A percentile compares a stretch with the other conserved stretches of the same genome.
These are phyloP conservation scores for Fusarium praegraminearum DNA, from an alignment of 2,329 filamentous ascomycete species.

Conservation along the genomic window DNA sequence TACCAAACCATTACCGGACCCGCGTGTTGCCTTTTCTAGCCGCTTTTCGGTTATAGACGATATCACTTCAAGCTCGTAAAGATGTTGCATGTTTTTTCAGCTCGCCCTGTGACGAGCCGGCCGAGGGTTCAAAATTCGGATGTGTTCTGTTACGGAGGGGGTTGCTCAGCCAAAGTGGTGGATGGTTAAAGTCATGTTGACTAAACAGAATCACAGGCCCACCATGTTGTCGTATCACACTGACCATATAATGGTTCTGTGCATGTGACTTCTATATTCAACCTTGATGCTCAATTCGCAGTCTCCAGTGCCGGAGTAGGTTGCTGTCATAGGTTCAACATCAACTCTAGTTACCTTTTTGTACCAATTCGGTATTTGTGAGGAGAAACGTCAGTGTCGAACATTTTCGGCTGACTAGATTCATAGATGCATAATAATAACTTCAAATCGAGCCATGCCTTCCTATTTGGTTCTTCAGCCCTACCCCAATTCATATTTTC, in stretches of 20 bases:
- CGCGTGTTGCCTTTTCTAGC: conserved; percentile 47
- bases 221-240: not conserved
- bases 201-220: not conserved
- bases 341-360: conserved; percentile 1
- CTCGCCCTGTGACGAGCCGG: conserved; percentile 32
- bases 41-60: conserved; percentile 31
- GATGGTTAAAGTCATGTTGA: not conserved
- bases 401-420: conserved; percentile 6
- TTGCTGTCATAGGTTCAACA: not conserved
- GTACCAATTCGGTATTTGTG: conserved; percentile 23
- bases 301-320: not conserved
- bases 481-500: conserved; percentile 34
- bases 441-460: conserved; percentile 23
- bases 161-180: conserved; percentile 16
- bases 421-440: conserved; percentile 3
- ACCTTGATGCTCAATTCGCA: not conserved
- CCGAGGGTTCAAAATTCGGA: conserved; percentile 13
- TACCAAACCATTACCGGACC: conserved; percentile 40
- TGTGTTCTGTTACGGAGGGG: conserved; percentile 14
- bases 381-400: conserved; percentile 18
- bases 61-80: conserved; percentile 18
- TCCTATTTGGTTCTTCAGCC: conserved; percentile 41
- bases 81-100: conserved; percentile 42
- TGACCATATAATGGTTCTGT: not conserved
- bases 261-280: not conserved